Base-by-base conservation (phyloP, 163 green algal genomes). In the Scenedesmus sp. region DNA sequence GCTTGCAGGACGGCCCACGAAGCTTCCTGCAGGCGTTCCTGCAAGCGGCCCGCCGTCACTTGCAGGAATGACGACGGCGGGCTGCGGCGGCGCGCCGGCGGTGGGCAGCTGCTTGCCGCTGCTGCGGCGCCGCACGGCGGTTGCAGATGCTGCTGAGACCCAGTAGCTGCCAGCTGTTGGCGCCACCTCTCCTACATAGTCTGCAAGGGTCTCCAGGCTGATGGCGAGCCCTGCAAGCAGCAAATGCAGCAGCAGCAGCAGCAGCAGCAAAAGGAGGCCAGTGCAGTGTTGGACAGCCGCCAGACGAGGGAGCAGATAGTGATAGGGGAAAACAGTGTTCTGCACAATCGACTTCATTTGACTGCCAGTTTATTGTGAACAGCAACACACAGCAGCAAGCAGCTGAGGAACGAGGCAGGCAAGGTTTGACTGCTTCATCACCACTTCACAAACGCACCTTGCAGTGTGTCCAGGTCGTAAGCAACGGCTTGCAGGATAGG, bases 391-490 rank as follows among this genome's bases (percentile, higher is more conserved):
- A 46, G 34, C 34, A 46, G 34, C 34, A 46, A 46, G 34, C 34
- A 46, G 34, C 34, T 46, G 34, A 46, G 34, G 34, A 46, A 46
- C 34, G 34, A 46, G 34, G 34, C 34, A 46, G 34, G 34, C 34
- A 46, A 46, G 34, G 34, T 46, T 46, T 46, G 34, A 46, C 34
- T 46, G 34, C 34, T 46, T 46, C 34, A 46, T 46, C 34, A 46
- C 34, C 34, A 46, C 34, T 46, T 46, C 34, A 46, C 34, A 46
- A 46, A 46, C 66, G 16, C 16, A 79, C 70, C 70, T 79, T 96
- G 94, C 91, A 97, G 93, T 4, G 94, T 88, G 70, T 97, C 95
- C 82, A 97, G 89, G 90, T 97, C 96, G 76, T 95, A 94, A 4
- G 93, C 93, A 6, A 96, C 94, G 0, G 95, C 94, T 9, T 90